These are phyloP conservation scores for Helicocarpus griseus DNA, from an alignment of 2,329 filamentous ascomycete species.

Conservation along the genomic window DNA sequence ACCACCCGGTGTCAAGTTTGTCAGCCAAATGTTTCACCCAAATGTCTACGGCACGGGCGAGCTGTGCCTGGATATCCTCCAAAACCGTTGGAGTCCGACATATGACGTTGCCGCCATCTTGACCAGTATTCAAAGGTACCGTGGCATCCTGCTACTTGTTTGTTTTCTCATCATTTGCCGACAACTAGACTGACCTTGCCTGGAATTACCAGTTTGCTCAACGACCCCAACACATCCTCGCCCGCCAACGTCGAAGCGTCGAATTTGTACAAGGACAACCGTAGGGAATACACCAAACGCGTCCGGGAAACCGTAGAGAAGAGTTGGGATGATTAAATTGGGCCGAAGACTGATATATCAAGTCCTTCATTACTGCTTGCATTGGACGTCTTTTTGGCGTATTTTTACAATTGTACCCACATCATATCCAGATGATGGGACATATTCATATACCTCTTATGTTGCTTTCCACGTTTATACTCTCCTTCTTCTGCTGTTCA, in stretches of 20 bases:
- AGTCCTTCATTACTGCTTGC: too few relatives aligned
- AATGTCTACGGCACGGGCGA: conserved; percentile 98
- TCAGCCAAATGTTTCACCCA: conserved; percentile 98
- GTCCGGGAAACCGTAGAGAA: conserved; percentile 97
- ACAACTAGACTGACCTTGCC: not conserved
- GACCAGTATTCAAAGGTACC: conserved; percentile 92
- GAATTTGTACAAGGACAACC: conserved; percentile 96
- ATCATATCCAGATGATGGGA: too few relatives aligned
- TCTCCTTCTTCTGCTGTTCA: not conserved
- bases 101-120: conserved; percentile 96
- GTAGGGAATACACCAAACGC: conserved; percentile 90
- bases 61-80: conserved; percentile 89
- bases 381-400: too few relatives aligned
- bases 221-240: conserved; percentile 97
- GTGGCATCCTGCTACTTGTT: not conserved
- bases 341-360: too few relatives aligned
- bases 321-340: conserved; percentile 95
- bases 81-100: conserved; percentile 97
- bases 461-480: not conserved
- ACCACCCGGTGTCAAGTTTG: conserved; percentile 94
- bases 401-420: too few relatives aligned
- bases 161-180: not conserved
- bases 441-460: too few relatives aligned
- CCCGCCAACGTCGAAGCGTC: conserved; percentile 97
- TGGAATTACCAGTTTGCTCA: conserved; percentile 64